A percentile compares a stretch with the other conserved stretches of the same genome.
phyloP scores from a whole-genome alignment of 257 asterid species.

The Solanum corneliomulleri region DNA sequence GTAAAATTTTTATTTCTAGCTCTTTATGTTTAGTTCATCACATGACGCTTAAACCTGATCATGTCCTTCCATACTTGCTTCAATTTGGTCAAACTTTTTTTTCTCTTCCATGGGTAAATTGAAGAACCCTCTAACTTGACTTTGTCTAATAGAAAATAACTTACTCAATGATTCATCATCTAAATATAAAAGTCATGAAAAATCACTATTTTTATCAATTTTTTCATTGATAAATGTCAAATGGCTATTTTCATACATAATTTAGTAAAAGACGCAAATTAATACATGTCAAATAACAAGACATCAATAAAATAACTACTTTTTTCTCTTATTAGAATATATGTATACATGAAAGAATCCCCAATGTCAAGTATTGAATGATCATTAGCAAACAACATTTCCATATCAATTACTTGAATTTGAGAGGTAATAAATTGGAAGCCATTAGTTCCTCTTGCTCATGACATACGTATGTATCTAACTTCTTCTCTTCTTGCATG shows the following conservation, averaged over 20 bases:
- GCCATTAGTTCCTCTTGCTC: neutral
- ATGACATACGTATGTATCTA: neutral
- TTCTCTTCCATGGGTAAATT: neutral
- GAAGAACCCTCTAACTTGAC: neutral
- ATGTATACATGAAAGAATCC: neutral
- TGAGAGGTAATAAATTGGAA: neutral
- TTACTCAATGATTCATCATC: neutral
- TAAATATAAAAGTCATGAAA: neutral
- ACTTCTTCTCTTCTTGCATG: neutral
- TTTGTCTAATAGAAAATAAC: neutral
- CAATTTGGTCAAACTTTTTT: neutral
- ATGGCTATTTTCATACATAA: no score
- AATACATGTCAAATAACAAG: no score
- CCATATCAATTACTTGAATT: neutral
- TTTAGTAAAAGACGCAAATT: no score
- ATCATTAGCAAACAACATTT: neutral
- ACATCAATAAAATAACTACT: no score
- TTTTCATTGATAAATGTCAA: no score
- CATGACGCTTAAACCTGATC: neutral
- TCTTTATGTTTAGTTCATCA: neutral
- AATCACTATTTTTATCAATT: no score
- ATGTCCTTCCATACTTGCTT: neutral
- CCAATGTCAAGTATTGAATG: neutral
- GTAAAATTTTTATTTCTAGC: neutral
- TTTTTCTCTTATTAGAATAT: no score